Base-by-base conservation (phyloP, 2,329 filamentous ascomycete genomes). In the Nigrospora sphaerica region DNA sequence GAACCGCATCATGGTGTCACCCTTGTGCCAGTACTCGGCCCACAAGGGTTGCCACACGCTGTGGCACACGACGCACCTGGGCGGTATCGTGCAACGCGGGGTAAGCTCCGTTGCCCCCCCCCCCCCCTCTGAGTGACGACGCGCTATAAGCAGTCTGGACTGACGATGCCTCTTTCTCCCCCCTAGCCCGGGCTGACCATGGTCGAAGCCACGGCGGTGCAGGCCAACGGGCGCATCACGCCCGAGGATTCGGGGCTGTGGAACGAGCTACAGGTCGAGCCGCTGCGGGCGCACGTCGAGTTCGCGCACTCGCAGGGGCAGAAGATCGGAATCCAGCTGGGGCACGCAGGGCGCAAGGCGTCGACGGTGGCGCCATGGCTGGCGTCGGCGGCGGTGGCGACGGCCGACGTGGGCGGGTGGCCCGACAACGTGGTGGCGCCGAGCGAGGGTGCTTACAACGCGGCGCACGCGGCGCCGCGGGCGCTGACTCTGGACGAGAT, bases 11-110 rank as follows among this genome's bases (percentile, higher is more conserved):
- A 71, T 68, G 42, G 76, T 80, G 39, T 72, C 75, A 43, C 80
- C 80, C 47, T 81, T 83, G 77, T 83, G 80, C 64, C 75, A 71
- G 34, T 80, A 80, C 65, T 76, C 72, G 28, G 72, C 76, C 51
- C 59, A 72, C 39, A 64, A 79, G 50, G 77, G 91, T 34, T 85
- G 92, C 64, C 71, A 85, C 52, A 91, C 86, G 1, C 76, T 85
- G 61, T 95, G 83, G 78, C 89, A 95, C 64, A 71, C 92, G 42
- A 82, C 89, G 13, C 89, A 95, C 60, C 73, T 92, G 23, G 88
- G 89, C 47, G 83, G 87, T 50, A 90, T 90, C 55, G 77, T 87
- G 18, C 74, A 85, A 48, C 81, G 85, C 46, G 90, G 90, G 13
- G 34, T 36, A n/a, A 36, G 34, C 7, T 36, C 34, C 13, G 10